Conservation (phyloP, 352 stramenopile species). For the Phytopythium oedochilum region DNA sequence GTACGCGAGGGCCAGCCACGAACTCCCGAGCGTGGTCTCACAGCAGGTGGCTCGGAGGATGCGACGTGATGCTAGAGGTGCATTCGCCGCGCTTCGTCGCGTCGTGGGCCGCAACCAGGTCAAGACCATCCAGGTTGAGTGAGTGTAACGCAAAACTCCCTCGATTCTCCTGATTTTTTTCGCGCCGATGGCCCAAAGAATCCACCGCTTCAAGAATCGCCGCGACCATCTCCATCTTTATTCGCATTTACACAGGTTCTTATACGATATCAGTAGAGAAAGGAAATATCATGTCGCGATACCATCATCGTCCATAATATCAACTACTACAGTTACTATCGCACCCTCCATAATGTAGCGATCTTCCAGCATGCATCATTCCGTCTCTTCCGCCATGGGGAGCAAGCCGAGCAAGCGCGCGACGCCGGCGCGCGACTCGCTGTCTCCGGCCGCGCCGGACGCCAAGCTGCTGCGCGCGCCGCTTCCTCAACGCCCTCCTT, state of each 20-base stretch:
- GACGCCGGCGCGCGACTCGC: neutral
- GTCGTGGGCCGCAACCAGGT: too few relatives aligned
- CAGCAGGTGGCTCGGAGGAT: neutral
- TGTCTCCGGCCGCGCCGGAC: neutral
- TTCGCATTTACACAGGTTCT: neutral
- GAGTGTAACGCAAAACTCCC: too few relatives aligned
- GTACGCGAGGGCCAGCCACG: neutral
- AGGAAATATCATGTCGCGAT: too few relatives aligned
- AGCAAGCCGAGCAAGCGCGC: constrained; percentile 2
- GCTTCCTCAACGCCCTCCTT: too few relatives aligned
- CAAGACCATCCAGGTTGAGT: too few relatives aligned
- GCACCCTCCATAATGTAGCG: too few relatives aligned
- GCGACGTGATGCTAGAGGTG: neutral
- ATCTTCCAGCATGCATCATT: neutral
- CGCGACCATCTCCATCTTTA: neutral
- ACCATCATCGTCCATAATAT: too few relatives aligned
- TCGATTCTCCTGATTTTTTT: neutral
- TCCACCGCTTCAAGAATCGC: neutral
- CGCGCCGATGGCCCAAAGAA: neutral
- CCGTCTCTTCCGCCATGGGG: neutral
- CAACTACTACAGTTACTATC: neutral
- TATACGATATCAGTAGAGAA: too few relatives aligned
- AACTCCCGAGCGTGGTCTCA: neutral
- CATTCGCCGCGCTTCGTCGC: too few relatives aligned
- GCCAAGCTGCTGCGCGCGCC: neutral